These are phyloP conservation scores for Rhizopogon roseolus DNA, from an alignment of 768 basidiomycete species.

Conservation along the genomic window DNA sequence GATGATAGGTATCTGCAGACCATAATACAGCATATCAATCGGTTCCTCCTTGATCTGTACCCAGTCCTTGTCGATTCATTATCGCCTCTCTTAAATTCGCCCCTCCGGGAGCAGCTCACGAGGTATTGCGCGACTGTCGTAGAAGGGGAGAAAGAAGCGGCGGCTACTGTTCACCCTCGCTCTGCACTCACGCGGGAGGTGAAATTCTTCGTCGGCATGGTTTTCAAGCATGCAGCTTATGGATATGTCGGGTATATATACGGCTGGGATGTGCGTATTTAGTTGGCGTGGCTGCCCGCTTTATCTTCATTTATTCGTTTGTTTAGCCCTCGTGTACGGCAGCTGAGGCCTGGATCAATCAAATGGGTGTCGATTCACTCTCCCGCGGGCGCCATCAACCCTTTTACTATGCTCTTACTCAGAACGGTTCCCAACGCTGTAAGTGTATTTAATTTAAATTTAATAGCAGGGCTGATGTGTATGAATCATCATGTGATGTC, in stretches of 20 bases:
- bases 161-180: constrained; percentile 20
- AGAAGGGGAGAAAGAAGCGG: constrained; percentile 25
- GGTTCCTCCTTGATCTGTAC: constrained; percentile 38
- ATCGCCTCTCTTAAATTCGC: constrained; percentile 25
- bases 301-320: not conserved
- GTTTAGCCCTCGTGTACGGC: constrained; percentile 31
- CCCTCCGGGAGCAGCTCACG: constrained; percentile 22
- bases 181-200: constrained; percentile 21
- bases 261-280: constrained; percentile 43
- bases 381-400: constrained; percentile 41
- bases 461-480: too few relatives aligned
- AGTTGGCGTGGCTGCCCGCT: not conserved
- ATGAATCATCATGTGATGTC: constrained; percentile 2
- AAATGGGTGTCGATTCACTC: constrained; percentile 39
- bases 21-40: constrained; percentile 27
- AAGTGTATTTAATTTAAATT: constrained; percentile 13
- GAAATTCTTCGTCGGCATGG: constrained; percentile 45
- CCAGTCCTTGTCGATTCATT: constrained; percentile 37
- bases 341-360: constrained; percentile 36
- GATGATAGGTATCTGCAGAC: constrained; percentile 27
- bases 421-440: constrained; percentile 35
- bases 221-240: constrained; percentile 36
- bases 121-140: constrained; percentile 25
- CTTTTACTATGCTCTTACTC: constrained; percentile 38
- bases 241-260: constrained; percentile 40